These are phyloP conservation scores for Corylus avellana DNA, from an alignment of 306 rosid genomes.

Conservation along the genomic window DNA sequence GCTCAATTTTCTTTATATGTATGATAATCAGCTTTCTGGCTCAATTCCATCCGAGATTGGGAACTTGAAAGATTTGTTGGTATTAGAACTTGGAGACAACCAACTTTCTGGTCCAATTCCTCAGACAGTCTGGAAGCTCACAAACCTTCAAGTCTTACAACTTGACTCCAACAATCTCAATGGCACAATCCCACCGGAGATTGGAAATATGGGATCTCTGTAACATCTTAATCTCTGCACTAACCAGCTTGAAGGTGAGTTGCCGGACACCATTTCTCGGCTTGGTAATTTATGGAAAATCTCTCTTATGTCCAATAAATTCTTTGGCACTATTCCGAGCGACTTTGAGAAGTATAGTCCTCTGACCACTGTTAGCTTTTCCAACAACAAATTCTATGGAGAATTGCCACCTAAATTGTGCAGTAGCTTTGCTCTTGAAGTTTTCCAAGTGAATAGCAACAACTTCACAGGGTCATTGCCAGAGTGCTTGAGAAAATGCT, in stretches of 20 bases:
- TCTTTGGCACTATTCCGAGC: constrained; percentile 50
- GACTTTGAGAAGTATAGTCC: constrained; percentile 61
- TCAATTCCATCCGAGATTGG: too few species aligned
- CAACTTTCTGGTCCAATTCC: constrained; percentile 52
- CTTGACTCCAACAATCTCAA: constrained; percentile 47
- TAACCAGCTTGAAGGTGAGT: constrained; percentile 47
- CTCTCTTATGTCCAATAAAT: constrained; percentile 57
- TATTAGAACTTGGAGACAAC: constrained; percentile 48
- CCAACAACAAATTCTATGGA: constrained; percentile 67
- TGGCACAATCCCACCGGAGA: constrained; percentile 55
- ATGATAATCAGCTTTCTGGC: too few species aligned
- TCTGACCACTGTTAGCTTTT: constrained; percentile 38
- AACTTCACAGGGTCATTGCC: constrained; percentile 59
- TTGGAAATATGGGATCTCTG: constrained; percentile 52
- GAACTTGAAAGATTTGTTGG: constrained; percentile 32
- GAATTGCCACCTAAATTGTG: constrained; percentile 63
- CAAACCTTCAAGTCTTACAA: constrained; percentile 31
- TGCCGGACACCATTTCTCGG: constrained; percentile 48
- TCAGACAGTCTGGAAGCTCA: constrained; percentile 41
- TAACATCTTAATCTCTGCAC: constrained; percentile 35
- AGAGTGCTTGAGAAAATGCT: constrained; percentile 56
- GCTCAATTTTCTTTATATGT: too few species aligned
- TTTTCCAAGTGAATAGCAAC: constrained; percentile 41
- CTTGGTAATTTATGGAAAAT: constrained; percentile 26
- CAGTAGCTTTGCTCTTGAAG: constrained; percentile 23